These are phyloP conservation scores for Ascochyta fabae DNA, from an alignment of 2,329 filamentous ascomycete genomes.

Conservation along the genomic window DNA sequence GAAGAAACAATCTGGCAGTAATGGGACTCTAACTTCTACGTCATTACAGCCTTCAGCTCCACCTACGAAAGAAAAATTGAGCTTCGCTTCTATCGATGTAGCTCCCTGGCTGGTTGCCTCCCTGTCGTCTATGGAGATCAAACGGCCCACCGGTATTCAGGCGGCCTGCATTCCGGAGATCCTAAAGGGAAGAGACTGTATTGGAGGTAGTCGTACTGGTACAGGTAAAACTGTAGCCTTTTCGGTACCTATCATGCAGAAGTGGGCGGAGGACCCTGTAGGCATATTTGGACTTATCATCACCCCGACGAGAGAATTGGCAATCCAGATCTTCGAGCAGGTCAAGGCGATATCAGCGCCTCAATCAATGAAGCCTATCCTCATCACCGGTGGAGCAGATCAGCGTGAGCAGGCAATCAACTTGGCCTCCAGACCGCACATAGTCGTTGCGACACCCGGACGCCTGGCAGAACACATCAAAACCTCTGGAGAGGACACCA, in stretches of 20 bases:
- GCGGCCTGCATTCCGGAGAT: constrained; percentile 93
- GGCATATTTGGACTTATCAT: constrained; percentile 90
- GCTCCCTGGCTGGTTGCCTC: constrained; percentile 88
- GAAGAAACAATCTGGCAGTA: constrained; percentile 23
- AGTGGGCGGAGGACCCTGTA: constrained; percentile 89
- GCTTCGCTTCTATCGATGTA: constrained; percentile 75
- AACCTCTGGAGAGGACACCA: constrained; percentile 88
- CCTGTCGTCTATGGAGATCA: constrained; percentile 79
- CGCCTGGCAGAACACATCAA: constrained; percentile 92
- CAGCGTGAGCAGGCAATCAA: constrained; percentile 91
- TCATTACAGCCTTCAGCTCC: constrained; percentile 3
- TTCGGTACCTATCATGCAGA: constrained; percentile 90
- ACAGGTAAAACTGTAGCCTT: constrained; percentile 98
- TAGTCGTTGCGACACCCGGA: constrained; percentile 91
- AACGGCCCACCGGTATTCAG: constrained; percentile 88
- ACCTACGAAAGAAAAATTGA: constrained; percentile 55
- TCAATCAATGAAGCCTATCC: constrained; percentile 82
- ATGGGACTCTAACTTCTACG: constrained; percentile 5
- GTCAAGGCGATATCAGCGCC: constrained; percentile 90
- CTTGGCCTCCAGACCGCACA: constrained; percentile 80
- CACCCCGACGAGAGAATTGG: constrained; percentile 78
- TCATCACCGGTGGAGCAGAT: constrained; percentile 92
- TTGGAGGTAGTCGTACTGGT: constrained; percentile 91
- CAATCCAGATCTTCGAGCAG: constrained; percentile 95
- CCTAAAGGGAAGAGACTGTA: constrained; percentile 84